These are phyloP conservation scores for Aspergillus glaucus DNA, from an alignment of 2,329 filamentous ascomycete species.

Conservation along the genomic window DNA sequence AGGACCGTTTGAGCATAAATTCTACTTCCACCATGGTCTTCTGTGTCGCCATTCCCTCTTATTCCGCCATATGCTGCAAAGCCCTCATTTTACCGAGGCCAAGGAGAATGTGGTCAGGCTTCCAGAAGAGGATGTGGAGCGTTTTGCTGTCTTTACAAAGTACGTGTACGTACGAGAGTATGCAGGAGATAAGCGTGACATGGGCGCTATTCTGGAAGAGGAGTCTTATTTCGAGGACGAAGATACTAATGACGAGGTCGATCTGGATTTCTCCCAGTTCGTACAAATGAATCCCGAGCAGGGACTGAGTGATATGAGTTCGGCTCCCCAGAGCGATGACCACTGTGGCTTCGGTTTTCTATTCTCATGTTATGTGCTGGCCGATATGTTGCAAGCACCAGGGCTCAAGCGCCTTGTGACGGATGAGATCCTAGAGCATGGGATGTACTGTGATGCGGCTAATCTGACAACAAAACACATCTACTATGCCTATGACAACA, in stretches of 20 bases:
- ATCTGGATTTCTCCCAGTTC: not conserved
- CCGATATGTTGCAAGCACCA: conserved; percentile 4
- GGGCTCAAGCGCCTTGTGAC: conserved; percentile 1
- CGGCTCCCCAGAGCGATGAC: not conserved
- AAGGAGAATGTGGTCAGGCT: conserved; percentile 1
- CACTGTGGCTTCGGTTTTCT: conserved; percentile 4
- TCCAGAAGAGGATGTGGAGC: conserved; percentile 2
- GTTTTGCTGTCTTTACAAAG: conserved; percentile 5
- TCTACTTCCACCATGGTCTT: conserved; percentile 1
- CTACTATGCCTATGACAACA: not conserved
- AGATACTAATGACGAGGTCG: not conserved
- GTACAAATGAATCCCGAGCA: not conserved
- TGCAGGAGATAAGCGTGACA: conserved; percentile 1
- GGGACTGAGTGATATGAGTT: not conserved
- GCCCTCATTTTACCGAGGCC: not conserved
- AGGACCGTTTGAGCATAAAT: not conserved
- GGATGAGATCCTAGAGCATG: conserved; percentile 2
- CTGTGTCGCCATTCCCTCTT: conserved; percentile 1
- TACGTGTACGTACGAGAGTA: conserved; percentile 3
- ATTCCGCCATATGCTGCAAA: conserved; percentile 2
- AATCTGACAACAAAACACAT: not conserved
- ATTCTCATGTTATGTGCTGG: conserved; percentile 3
- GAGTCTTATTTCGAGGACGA: not conserved
- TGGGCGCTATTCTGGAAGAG: not conserved
- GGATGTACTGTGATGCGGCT: conserved; percentile 1